A percentile compares a stretch with the other conserved stretches of the same genome.
Evolutionary conservation across 192 early-diverging fungal species (phyloP).

Genomic region (Podila epigama): DNA sequence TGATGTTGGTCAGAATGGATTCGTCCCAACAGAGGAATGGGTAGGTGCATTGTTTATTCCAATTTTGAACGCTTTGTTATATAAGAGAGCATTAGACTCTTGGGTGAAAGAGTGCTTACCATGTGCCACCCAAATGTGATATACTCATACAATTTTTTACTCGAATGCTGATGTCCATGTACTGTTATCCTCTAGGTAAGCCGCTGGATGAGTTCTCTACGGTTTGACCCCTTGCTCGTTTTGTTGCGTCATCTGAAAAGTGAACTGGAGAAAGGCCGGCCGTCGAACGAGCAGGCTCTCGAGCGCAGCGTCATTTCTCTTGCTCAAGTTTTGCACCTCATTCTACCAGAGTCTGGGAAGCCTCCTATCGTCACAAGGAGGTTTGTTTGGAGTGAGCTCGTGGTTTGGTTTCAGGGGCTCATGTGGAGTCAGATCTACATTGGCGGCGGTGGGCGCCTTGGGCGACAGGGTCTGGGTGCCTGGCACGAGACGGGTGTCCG

Average conservation of each 20-base stretch:
- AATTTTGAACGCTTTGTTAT: constrained; percentile 49
- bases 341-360: constrained; percentile 13
- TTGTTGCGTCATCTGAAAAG: constrained; percentile 39
- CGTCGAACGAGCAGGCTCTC: constrained; percentile 67
- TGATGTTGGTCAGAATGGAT: constrained; percentile 60
- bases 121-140: too few relatives aligned
- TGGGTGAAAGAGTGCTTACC: too few relatives aligned
- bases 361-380: constrained; percentile 63
- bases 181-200: too few relatives aligned
- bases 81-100: constrained; percentile 36
- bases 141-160: too few relatives aligned
- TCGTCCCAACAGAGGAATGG: constrained; percentile 77
- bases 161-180: too few relatives aligned
- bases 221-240: constrained; percentile 63
- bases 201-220: constrained; percentile 5
- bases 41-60: constrained; percentile 37
- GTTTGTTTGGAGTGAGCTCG: constrained; percentile 67
- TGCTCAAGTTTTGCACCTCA: constrained; percentile 50
- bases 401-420: constrained; percentile 75
- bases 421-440: constrained; percentile 78
- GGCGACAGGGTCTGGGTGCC: constrained; percentile 57
- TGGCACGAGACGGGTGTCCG: constrained; percentile 72
- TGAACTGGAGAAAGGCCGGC: constrained; percentile 70
- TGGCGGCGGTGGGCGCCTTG: constrained; percentile 54
- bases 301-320: constrained; percentile 60